Evolutionary conservation across 2,329 filamentous ascomycete species (phyloP), one percentile per base, ranked within the genome.

Genomic region (Pseudogymnoascus sp.): DNA sequence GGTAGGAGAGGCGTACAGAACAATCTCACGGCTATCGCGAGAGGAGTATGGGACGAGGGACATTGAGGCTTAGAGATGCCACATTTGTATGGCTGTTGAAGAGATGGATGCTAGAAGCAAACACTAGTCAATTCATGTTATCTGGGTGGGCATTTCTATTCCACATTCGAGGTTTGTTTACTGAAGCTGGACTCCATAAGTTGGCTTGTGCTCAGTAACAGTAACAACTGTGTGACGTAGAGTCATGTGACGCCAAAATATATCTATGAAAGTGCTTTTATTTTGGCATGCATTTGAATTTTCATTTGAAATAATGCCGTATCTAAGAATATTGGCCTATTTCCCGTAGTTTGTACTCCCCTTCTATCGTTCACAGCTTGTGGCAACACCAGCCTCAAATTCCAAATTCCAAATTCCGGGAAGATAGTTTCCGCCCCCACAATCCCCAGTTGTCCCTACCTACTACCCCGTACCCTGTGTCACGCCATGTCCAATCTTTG

Each of bases 11-110:
- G 82, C 88, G 70, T 82, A 92, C 89, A 94, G 79, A 39, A 93
- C 89, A 68, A 94, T 85, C 72, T 92, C 88, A 68, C 87, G 84
- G 68, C 87, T 87, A 69, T 91, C 88, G 65, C 82, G 82, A 58
- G 86, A 83, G 61, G 84, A 82, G 72, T 92, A 93, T 3, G 89
- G 89, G 66, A 94, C 87, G 69, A 94, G 79, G 67, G 89, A 92
- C 80, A 85, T 82, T 61, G 40, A 27, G 33, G 10, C 15, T 60
- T n/a, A 33, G 27, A 39, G 31, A 59, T 59, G 58, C 48, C 27
- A 5, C 48, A 55, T 55, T 55, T 33, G 48, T 55, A 55, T 55
- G 48, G 4, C 48, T 21, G 29, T 55, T 33, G 29, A 55, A 21
- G 10, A 8, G 29, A 55, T 55, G 48, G 21, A 33, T 55, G 48